These are phyloP conservation scores for Mycena rosella DNA, from an alignment of 768 basidiomycete genomes.

Conservation along the genomic window DNA sequence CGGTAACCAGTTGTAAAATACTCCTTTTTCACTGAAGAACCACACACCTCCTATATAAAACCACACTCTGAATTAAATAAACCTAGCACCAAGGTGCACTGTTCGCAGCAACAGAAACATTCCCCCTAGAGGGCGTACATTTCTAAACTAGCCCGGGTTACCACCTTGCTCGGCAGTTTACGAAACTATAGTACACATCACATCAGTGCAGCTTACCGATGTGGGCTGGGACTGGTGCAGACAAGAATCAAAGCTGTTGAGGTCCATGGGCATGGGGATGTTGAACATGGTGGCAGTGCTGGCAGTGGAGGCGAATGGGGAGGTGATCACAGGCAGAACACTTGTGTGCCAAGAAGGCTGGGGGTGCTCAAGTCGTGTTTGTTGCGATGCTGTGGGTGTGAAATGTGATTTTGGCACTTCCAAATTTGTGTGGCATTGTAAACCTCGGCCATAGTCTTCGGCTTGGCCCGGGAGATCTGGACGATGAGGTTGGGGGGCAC, in stretches of 20 bases:
- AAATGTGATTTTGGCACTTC: conserved; percentile 10
- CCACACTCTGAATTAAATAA: too few relatives aligned
- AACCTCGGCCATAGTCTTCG: conserved; percentile 24
- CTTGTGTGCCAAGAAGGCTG: neutral
- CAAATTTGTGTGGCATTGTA: conserved; percentile 31
- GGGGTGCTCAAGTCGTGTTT: neutral
- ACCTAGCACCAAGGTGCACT: too few relatives aligned
- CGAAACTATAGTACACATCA: too few relatives aligned
- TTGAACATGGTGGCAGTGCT: neutral
- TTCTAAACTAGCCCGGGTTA: too few relatives aligned
- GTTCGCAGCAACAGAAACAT: too few relatives aligned
- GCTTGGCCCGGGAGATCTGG: conserved; percentile 3
- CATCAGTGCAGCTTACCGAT: neutral
- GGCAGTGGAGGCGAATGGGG: neutral
- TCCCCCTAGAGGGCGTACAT: too few relatives aligned
- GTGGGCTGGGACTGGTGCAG: neutral
- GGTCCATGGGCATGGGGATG: neutral
- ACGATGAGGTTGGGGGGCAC: conserved; percentile 9
- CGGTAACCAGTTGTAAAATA: too few relatives aligned
- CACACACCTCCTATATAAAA: too few relatives aligned
- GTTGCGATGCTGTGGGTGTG: neutral
- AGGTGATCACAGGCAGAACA: neutral
- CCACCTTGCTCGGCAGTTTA: too few relatives aligned
- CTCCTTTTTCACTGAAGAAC: too few relatives aligned
- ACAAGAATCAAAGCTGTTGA: neutral